phyloP scores from a whole-genome alignment of 2,329 filamentous ascomycete genomes.

The Lachnellula subtilissima region DNA sequence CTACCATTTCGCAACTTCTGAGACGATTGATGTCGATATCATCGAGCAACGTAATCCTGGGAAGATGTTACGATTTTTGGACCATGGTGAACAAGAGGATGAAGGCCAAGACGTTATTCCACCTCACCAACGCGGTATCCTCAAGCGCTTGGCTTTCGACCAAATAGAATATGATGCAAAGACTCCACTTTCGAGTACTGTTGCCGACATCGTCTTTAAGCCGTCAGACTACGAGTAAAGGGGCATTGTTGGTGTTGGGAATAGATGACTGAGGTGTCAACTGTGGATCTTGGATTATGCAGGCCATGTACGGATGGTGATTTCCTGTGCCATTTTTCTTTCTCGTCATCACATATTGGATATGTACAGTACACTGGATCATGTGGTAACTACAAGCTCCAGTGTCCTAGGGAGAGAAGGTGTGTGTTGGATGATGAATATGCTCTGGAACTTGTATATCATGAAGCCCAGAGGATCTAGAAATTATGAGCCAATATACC shows the following conservation, averaged over 20 bases:
- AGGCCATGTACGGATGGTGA: no score
- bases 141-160: neutral
- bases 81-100: neutral
- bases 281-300: no score
- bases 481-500: no score
- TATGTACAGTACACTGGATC: no score
- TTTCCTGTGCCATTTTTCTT: no score
- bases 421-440: no score
- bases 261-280: no score
- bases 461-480: no score
- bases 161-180: neutral
- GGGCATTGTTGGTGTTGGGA: neutral
- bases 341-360: no score
- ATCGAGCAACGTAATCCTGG: slow-evolving; percentile 4
- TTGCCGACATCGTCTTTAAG: neutral
- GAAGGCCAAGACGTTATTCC: neutral
- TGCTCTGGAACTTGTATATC: no score
- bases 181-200: neutral
- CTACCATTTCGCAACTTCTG: slow-evolving; percentile 34
- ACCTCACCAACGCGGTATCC: neutral
- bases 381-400: no score
- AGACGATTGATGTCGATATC: slow-evolving; percentile 13
- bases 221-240: neutral
- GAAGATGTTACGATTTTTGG: neutral
- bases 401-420: no score